These are phyloP conservation scores for Magnaporthiopsis rhizophila DNA, from an alignment of 2,329 filamentous ascomycete species.

Conservation along the genomic window DNA sequence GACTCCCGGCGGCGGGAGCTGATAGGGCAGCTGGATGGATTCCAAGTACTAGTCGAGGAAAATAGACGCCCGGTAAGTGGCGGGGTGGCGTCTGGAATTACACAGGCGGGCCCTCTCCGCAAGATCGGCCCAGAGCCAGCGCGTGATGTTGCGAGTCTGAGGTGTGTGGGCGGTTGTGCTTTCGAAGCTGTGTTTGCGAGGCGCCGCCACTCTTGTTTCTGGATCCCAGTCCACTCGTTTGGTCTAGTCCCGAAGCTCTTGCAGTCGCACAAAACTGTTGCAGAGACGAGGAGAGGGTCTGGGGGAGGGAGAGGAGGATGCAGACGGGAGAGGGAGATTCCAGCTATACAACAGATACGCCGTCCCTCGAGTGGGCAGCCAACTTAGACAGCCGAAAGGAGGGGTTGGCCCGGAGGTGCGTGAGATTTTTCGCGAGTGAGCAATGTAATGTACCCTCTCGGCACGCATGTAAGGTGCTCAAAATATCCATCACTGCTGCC, in stretches of 20 bases:
- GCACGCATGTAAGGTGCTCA: conserved; percentile 8
- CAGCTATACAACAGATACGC: not conserved
- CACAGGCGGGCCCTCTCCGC: conserved; percentile 5
- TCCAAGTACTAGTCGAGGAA: conserved; percentile 21
- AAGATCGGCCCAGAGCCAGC: conserved; percentile 6
- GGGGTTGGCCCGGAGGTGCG: not conserved
- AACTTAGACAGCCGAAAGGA: not conserved
- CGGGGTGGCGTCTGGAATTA: conserved; percentile 23
- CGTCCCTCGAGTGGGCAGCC: not conserved
- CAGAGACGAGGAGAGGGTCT: not conserved
- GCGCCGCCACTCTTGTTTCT: not conserved
- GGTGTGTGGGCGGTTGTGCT: not conserved
- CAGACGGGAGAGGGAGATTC: not conserved
- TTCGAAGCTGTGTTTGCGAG: not conserved
- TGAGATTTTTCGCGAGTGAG: conserved; percentile 1
- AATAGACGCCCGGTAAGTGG: conserved; percentile 37
- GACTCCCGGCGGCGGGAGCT: conserved; percentile 22
- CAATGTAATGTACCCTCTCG: conserved; percentile 6
- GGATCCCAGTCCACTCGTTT: not conserved
- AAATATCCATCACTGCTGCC: conserved; percentile 7
- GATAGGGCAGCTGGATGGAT: conserved; percentile 31
- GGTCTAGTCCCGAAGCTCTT: not conserved
- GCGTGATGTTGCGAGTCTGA: conserved; percentile 7
- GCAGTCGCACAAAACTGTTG: not conserved
- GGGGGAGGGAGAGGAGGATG: not conserved